These are phyloP conservation scores for Salix purpurea DNA, from an alignment of 345 rosid genomes.

Conservation along the genomic window DNA sequence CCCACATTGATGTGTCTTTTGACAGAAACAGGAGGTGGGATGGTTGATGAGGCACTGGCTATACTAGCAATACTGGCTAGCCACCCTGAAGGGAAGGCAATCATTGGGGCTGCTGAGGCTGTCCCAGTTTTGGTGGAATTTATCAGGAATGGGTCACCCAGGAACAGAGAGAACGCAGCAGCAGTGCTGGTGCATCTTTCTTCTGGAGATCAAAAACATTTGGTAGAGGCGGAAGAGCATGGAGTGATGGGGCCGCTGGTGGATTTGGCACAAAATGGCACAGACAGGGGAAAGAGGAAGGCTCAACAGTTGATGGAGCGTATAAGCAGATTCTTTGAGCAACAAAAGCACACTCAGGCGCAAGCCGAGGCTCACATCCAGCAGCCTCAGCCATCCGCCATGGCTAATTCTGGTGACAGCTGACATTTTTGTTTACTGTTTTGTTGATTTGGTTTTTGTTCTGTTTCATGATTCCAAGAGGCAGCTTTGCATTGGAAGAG, in stretches of 20 bases:
- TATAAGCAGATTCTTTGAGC: slow-evolving; percentile 63
- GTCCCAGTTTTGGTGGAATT: slow-evolving; percentile 38
- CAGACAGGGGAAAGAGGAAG: slow-evolving; percentile 90
- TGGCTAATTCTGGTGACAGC: slow-evolving; percentile 36
- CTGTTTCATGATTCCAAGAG: slow-evolving; percentile 11
- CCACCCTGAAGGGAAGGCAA: slow-evolving; percentile 41
- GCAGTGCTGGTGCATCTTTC: slow-evolving; percentile 61
- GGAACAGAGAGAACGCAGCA: slow-evolving; percentile 44
- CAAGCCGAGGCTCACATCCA: slow-evolving; percentile 23
- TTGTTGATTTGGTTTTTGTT: slow-evolving; percentile 16
- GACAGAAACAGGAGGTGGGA: slow-evolving; percentile 42
- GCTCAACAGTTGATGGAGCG: slow-evolving; percentile 88
- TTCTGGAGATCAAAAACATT: slow-evolving; percentile 63
- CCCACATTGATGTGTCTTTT: slow-evolving; percentile 35
- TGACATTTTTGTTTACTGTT: slow-evolving; percentile 24
- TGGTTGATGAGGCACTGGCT: slow-evolving; percentile 49
- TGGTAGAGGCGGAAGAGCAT: slow-evolving; percentile 72
- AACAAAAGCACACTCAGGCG: slow-evolving; percentile 51
- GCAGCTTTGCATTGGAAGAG: slow-evolving; percentile 23
- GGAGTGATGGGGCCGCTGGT: slow-evolving; percentile 68
- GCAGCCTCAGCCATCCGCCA: slow-evolving; percentile 29
- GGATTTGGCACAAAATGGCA: slow-evolving; percentile 83
- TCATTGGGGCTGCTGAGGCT: slow-evolving; percentile 41
- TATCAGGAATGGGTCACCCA: slow-evolving; percentile 35
- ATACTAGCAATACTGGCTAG: slow-evolving; percentile 41